phyloP scores from a whole-genome alignment of 768 basidiomycete genomes.

The Solioccasus polychromus region DNA sequence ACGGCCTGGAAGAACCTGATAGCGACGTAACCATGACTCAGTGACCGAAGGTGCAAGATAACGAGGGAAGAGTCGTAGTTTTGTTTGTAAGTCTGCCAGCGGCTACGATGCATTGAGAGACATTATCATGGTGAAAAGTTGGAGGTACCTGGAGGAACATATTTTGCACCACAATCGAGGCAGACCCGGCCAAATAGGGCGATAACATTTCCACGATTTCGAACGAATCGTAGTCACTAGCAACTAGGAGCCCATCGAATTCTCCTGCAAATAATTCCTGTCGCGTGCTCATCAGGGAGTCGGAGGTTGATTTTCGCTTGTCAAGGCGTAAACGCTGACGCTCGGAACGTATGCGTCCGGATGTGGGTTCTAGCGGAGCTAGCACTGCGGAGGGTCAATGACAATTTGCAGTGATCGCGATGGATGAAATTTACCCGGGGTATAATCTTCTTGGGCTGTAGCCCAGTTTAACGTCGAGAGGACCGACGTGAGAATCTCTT shows the following conservation, averaged over 20 bases:
- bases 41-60: slow-evolving; percentile 79
- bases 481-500: slow-evolving; percentile 47
- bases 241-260: slow-evolving; percentile 87
- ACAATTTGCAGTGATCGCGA: neutral
- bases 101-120: slow-evolving; percentile 41
- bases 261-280: slow-evolving; percentile 83
- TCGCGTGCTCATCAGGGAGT: slow-evolving; percentile 58
- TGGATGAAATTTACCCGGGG: slow-evolving; percentile 46
- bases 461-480: slow-evolving; percentile 87
- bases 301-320: slow-evolving; percentile 73
- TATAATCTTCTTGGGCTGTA: slow-evolving; percentile 74
- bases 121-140: neutral
- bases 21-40: slow-evolving; percentile 84
- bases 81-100: slow-evolving; percentile 73
- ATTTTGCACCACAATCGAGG: slow-evolving; percentile 82
- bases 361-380: slow-evolving; percentile 55
- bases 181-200: slow-evolving; percentile 81
- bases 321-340: slow-evolving; percentile 66
- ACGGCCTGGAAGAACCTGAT: slow-evolving; percentile 95
- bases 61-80: slow-evolving; percentile 59
- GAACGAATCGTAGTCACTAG: slow-evolving; percentile 81
- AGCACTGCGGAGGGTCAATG: slow-evolving; percentile 40
- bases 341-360: slow-evolving; percentile 64
- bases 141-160: slow-evolving; percentile 69
- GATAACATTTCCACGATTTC: slow-evolving; percentile 73